A percentile compares a stretch with the other conserved stretches of the same genome.
Evolutionary conservation across 306 rosid species (phyloP).

Genomic region (Prunus campanulata): DNA sequence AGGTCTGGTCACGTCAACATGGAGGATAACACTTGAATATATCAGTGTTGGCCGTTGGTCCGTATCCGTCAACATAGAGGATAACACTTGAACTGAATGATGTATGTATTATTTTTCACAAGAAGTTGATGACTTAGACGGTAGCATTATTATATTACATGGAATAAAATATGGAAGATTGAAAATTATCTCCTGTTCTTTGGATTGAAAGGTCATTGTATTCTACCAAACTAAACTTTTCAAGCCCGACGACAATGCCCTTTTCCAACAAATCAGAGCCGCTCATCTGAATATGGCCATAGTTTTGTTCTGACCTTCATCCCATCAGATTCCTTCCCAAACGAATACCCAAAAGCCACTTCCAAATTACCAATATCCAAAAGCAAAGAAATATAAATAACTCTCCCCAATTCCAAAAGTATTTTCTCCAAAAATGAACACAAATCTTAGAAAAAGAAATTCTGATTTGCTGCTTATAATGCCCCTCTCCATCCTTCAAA

Average conservation of each 20-base stretch:
- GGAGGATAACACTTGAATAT: too few species aligned
- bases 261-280: neutral
- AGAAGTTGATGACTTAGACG: too few species aligned
- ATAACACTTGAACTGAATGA: too few species aligned
- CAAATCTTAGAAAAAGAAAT: neutral
- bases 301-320: neutral
- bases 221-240: neutral
- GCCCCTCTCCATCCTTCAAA: neutral
- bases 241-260: neutral
- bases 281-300: neutral
- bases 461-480: neutral
- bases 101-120: too few species aligned
- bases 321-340: neutral
- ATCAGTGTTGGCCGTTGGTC: too few species aligned
- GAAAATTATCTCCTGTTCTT: neutral
- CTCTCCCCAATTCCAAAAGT: neutral
- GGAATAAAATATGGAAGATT: neutral
- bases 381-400: neutral
- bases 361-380: neutral
- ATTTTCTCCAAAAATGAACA: too few species aligned
- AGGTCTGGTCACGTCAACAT: too few species aligned
- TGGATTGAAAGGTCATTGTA: neutral
- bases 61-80: too few species aligned
- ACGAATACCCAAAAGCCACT: neutral
- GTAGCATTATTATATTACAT: too few species aligned